These are phyloP conservation scores for Picea mariana DNA, from an alignment of 83 land plant species.

Conservation along the genomic window DNA sequence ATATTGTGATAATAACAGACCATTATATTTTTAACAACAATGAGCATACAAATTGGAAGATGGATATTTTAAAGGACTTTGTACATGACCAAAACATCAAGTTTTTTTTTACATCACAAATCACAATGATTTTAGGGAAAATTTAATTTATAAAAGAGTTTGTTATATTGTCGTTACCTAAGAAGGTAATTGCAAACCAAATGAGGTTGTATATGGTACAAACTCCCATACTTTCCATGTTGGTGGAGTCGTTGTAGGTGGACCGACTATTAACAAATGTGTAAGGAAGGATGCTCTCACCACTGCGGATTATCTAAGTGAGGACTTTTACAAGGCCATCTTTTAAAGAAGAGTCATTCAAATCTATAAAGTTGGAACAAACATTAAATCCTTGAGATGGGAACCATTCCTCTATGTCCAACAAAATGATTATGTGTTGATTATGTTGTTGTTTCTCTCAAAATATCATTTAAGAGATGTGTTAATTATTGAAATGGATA, in stretches of 20 bases:
- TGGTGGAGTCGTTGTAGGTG: constrained; percentile 81
- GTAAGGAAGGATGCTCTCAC: constrained; percentile 62
- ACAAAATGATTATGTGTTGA: constrained; percentile 57
- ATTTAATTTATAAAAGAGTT: constrained; percentile 95
- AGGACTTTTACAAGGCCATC: constrained; percentile 79
- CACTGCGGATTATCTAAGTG: constrained; percentile 67
- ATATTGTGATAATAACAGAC: constrained; percentile 88
- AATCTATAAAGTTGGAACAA: constrained; percentile 66
- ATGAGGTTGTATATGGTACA: constrained; percentile 55
- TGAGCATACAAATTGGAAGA: constrained; percentile 94
- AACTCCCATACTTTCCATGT: constrained; percentile 9
- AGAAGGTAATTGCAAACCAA: constrained; percentile 97
- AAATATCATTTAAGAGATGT: constrained; percentile 85
- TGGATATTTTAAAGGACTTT: constrained; percentile 91
- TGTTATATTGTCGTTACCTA: constrained; percentile 96
- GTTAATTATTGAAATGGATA: constrained; percentile 69
- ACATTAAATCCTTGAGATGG: constrained; percentile 68
- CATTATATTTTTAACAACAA: constrained; percentile 87
- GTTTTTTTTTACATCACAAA: constrained; percentile 90
- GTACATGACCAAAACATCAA: constrained; percentile 85
- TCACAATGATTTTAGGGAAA: constrained; percentile 84
- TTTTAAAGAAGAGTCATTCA: constrained; percentile 87
- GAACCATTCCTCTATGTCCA: constrained; percentile 81
- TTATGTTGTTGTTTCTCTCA: constrained; percentile 77
- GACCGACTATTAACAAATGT: constrained; percentile 62